phyloP scores from a whole-genome alignment of 768 basidiomycete species.

The Steccherinum ochraceum region DNA sequence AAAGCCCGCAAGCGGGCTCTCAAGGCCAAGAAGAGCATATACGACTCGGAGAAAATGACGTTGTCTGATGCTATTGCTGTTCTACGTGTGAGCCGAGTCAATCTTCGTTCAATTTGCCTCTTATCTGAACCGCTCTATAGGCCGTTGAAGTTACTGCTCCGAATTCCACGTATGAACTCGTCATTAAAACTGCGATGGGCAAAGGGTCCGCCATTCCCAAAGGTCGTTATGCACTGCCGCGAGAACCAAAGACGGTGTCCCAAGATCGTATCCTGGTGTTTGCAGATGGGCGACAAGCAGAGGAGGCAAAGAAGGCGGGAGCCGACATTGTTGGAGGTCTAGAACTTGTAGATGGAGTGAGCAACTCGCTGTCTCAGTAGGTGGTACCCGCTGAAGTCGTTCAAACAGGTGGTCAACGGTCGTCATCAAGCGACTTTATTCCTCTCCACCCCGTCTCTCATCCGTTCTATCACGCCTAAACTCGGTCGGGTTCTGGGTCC shows the following conservation, averaged over 20 bases:
- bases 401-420: slow-evolving; percentile 67
- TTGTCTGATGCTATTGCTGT: slow-evolving; percentile 62
- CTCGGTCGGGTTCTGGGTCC: slow-evolving; percentile 79
- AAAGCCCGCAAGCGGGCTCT: slow-evolving; percentile 55
- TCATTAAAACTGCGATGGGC: slow-evolving; percentile 71
- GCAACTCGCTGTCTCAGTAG: slow-evolving; percentile 24
- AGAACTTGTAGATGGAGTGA: slow-evolving; percentile 82
- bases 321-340: slow-evolving; percentile 88
- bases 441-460: slow-evolving; percentile 74
- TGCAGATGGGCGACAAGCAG: slow-evolving; percentile 77
- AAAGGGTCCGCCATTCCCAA: slow-evolving; percentile 81
- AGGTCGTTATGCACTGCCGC: slow-evolving; percentile 81
- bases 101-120: slow-evolving; percentile 3
- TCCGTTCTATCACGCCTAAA: slow-evolving; percentile 71
- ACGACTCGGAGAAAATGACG: slow-evolving; percentile 60
- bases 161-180: slow-evolving; percentile 71
- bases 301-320: slow-evolving; percentile 80
- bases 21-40: slow-evolving; percentile 46
- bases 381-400: slow-evolving; percentile 4
- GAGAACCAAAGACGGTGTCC: slow-evolving; percentile 65
- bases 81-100: slow-evolving; percentile 58
- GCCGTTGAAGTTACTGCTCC: slow-evolving; percentile 80
- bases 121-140: slow-evolving; percentile 30
- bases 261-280: slow-evolving; percentile 88
- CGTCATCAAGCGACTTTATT: slow-evolving; percentile 77